phyloP scores from a whole-genome alignment of 2,329 filamentous ascomycete genomes.

The Aciculosporium take region DNA sequence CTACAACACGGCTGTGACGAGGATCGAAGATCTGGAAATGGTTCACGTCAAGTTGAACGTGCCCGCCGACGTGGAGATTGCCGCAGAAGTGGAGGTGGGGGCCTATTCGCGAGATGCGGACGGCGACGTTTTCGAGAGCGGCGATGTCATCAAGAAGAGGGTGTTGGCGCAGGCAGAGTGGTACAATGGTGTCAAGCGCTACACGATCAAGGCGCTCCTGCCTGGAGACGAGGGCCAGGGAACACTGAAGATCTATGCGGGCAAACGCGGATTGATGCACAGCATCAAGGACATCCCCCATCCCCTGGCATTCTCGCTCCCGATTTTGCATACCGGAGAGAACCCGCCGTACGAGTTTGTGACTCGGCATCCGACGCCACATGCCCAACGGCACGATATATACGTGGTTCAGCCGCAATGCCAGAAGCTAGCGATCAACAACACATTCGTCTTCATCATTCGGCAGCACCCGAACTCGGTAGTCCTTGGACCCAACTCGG shows the following conservation, averaged over 20 bases:
- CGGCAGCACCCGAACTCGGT: slow-evolving; percentile 70
- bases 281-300: slow-evolving; percentile 94
- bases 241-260: slow-evolving; percentile 80
- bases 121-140: slow-evolving; percentile 86
- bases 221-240: slow-evolving; percentile 86
- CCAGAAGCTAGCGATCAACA: slow-evolving; percentile 73
- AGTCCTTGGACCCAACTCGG: slow-evolving; percentile 17
- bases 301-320: slow-evolving; percentile 75
- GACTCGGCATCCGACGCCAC: slow-evolving; percentile 83
- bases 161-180: slow-evolving; percentile 87
- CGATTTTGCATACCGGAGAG: slow-evolving; percentile 76
- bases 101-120: slow-evolving; percentile 70
- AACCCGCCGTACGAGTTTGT: slow-evolving; percentile 94
- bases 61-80: slow-evolving; percentile 77
- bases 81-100: slow-evolving; percentile 80
- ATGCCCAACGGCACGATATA: slow-evolving; percentile 92
- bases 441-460: slow-evolving; percentile 94
- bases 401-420: slow-evolving; percentile 97
- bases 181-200: slow-evolving; percentile 74
- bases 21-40: slow-evolving; percentile 86
- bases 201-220: slow-evolving; percentile 82
- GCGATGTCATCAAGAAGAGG: slow-evolving; percentile 71
- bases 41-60: slow-evolving; percentile 80
- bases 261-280: slow-evolving; percentile 91
- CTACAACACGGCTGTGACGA: slow-evolving; percentile 76